phyloP scores from a whole-genome alignment of 805 yeast species.

The Metschnikowia santaceciliae region DNA sequence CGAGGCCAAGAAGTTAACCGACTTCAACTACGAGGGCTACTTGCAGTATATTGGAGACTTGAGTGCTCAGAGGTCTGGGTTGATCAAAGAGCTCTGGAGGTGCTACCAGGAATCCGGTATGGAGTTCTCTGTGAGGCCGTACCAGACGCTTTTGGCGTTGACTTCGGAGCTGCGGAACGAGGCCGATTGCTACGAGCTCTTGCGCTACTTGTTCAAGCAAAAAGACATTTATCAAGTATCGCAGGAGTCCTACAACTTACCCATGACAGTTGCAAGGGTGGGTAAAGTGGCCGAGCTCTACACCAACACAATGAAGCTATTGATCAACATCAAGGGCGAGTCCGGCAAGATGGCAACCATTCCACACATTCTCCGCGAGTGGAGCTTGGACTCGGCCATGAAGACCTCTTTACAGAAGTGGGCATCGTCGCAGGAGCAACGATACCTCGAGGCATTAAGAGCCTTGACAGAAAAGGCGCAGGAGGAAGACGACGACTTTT shows the following conservation, averaged over 20 bases:
- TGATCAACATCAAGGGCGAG: constrained; percentile 28
- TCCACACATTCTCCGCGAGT: constrained; percentile 30
- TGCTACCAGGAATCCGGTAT: constrained; percentile 24
- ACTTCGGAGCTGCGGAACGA: constrained; percentile 23
- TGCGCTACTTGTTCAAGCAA: constrained; percentile 17
- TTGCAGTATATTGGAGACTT: constrained; percentile 25
- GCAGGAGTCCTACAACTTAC: constrained; percentile 19
- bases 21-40: constrained; percentile 39
- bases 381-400: constrained; percentile 34
- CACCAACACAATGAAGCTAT: constrained; percentile 20
- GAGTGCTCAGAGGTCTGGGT: constrained; percentile 22
- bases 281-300: constrained; percentile 14
- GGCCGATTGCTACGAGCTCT: constrained; percentile 19
- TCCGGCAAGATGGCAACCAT: constrained; percentile 26
- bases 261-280: constrained; percentile 2
- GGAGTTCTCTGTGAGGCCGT: constrained; percentile 23
- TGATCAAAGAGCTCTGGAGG: constrained; percentile 33
- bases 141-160: constrained; percentile 21
- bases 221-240: constrained; percentile 12
- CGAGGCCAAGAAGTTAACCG: constrained; percentile 29
- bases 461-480: constrained; percentile 23
- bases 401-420: constrained; percentile 18
- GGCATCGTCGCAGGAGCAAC: constrained; percentile 19
- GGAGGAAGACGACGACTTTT: constrained; percentile 29
- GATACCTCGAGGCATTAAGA: constrained; percentile 22